A percentile compares a stretch with the other conserved stretches of the same genome.
Evolutionary conservation across 345 rosid species (phyloP).

Genomic region (Corymbia maculata): DNA sequence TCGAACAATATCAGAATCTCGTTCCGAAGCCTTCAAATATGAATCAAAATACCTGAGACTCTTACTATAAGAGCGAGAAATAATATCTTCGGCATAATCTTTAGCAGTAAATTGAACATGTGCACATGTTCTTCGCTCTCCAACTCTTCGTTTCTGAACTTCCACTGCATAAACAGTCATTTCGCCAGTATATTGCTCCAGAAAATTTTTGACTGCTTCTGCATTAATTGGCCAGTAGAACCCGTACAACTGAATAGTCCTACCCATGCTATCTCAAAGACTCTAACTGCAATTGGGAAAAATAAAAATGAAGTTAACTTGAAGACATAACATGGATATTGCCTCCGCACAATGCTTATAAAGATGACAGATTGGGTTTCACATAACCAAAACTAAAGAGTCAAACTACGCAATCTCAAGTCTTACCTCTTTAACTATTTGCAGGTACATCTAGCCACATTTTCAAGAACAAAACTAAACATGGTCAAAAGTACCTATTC

Average conservation of each 20-base stretch:
- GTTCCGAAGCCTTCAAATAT: constrained; percentile 1
- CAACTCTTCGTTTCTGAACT: background rate
- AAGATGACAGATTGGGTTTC: background rate
- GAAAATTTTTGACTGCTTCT: background rate
- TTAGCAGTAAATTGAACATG: constrained; percentile 10
- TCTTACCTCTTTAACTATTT: background rate
- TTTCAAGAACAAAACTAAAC: background rate
- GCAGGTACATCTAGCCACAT: background rate
- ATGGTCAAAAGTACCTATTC: background rate
- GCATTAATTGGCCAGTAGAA: background rate
- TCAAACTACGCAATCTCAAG: background rate
- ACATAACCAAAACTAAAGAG: background rate
- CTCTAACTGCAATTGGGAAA: background rate
- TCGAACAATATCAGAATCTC: background rate
- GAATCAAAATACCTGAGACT: constrained; percentile 9
- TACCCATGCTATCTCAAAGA: background rate
- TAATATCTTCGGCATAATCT: background rate
- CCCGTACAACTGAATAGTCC: constrained; percentile 9
- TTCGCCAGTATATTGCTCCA: constrained; percentile 1
- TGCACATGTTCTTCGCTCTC: constrained; percentile 1
- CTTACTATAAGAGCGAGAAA: background rate
- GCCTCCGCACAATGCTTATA: background rate
- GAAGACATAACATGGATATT: background rate
- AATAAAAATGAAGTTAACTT: background rate
- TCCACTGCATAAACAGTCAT: background rate